Conservation (phyloP, 148 eudicot species). For the Persicaria maculosa region DNA sequence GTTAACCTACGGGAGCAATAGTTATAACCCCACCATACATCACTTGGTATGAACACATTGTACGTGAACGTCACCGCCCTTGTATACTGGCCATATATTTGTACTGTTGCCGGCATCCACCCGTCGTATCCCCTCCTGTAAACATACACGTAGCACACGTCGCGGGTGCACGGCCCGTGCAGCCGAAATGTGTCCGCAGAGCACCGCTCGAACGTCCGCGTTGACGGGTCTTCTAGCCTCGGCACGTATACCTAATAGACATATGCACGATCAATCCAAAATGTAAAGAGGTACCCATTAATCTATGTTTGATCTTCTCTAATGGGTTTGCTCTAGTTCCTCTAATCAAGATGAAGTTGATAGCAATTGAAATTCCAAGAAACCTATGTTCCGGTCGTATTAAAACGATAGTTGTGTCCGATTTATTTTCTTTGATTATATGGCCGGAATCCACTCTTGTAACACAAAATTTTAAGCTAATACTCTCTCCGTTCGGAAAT, state of each 20-base stretch:
- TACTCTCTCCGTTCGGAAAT: no score
- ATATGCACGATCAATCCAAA: background rate
- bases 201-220: slow-evolving; percentile 45
- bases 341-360: background rate
- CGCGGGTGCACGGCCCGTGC: slow-evolving; percentile 37
- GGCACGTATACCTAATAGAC: slow-evolving; percentile 36
- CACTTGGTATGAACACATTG: slow-evolving; percentile 31
- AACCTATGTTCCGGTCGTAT: no score
- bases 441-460: no score
- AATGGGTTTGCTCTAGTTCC: slow-evolving; percentile 13
- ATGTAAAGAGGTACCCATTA: background rate
- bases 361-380: no score
- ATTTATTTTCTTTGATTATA: no score
- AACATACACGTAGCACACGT: slow-evolving; percentile 44
- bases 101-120: slow-evolving; percentile 36
- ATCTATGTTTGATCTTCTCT: background rate
- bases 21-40: slow-evolving; percentile 48
- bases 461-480: no score
- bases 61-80: slow-evolving; percentile 34
- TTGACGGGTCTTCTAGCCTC: slow-evolving; percentile 42
- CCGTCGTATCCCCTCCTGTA: slow-evolving; percentile 43
- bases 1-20: slow-evolving; percentile 31
- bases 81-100: slow-evolving; percentile 25
- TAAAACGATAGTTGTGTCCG: no score
- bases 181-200: slow-evolving; percentile 48